These are phyloP conservation scores for Anaeromyces robustus DNA, from an alignment of 192 early-diverging fungal species.

Conservation along the genomic window DNA sequence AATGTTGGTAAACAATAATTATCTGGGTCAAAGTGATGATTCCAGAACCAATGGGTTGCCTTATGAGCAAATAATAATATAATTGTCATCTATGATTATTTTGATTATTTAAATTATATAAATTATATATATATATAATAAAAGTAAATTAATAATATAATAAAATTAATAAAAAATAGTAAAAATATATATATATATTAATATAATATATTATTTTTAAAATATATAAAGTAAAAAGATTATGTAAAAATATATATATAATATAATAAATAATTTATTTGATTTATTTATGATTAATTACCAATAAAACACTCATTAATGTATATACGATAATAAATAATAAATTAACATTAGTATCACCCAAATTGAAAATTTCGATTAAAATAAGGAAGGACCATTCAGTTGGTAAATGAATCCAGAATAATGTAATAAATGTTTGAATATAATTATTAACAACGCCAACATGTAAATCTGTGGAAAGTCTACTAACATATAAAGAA, in stretches of 20 bases:
- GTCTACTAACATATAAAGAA: constrained; percentile 58
- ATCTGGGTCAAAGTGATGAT: constrained; percentile 8
- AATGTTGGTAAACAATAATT: constrained; percentile 17
- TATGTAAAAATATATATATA: too few species aligned
- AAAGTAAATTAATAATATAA: too few species aligned
- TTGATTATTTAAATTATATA: too few species aligned
- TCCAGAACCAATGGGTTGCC: constrained; percentile 5
- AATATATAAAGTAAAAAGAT: too few species aligned
- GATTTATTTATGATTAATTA: neutral
- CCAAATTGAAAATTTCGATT: neutral
- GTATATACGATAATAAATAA: neutral
- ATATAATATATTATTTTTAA: too few species aligned
- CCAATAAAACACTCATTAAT: neutral
- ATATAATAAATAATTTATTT: too few species aligned
- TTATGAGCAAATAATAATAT: constrained; percentile 2
- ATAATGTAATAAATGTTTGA: neutral
- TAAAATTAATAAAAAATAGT: too few species aligned
- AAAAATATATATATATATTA: too few species aligned
- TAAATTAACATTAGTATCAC: neutral
- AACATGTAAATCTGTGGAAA: constrained; percentile 54
- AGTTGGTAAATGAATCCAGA: neutral
- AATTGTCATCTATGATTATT: neutral
- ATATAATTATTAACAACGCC: constrained; percentile 1
- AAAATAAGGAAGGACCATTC: neutral
- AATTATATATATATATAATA: too few species aligned